phyloP scores from a whole-genome alignment of 106 monocot species.

The Dendrobium nobile region DNA sequence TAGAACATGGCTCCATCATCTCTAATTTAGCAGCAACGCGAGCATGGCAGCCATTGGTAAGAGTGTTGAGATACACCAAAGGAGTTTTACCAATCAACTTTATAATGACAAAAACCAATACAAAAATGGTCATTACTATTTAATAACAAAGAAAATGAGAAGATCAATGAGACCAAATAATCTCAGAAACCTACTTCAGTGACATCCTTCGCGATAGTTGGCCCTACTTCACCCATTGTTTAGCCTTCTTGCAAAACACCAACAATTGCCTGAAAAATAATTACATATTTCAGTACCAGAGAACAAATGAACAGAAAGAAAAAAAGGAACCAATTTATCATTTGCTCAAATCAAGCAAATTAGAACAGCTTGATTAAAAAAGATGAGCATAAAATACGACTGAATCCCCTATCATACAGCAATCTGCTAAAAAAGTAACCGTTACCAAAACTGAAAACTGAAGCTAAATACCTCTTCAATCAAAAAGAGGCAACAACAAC shows the following conservation, averaged over 20 bases:
- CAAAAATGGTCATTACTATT: neutral
- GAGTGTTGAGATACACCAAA: slow-evolving; percentile 75
- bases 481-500: too few species aligned
- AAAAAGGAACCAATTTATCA: too few species aligned
- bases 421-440: too few species aligned
- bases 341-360: neutral
- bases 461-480: too few species aligned
- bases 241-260: neutral
- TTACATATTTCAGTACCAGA: neutral
- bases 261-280: neutral
- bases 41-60: slow-evolving; percentile 49
- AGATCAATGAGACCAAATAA: neutral
- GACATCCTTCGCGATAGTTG: slow-evolving; percentile 59
- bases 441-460: too few species aligned
- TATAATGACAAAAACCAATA: neutral
- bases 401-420: too few species aligned
- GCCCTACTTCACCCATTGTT: slow-evolving; percentile 29
- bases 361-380: too few species aligned
- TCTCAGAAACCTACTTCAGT: slow-evolving; percentile 44
- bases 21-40: slow-evolving; percentile 87
- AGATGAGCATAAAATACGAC: too few species aligned
- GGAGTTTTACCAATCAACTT: slow-evolving; percentile 89
- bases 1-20: slow-evolving; percentile 90
- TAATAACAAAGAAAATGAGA: neutral
- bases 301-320: too few species aligned